Conservation (phyloP, 805 yeast species). For the Ogataea haglerorum region DNA sequence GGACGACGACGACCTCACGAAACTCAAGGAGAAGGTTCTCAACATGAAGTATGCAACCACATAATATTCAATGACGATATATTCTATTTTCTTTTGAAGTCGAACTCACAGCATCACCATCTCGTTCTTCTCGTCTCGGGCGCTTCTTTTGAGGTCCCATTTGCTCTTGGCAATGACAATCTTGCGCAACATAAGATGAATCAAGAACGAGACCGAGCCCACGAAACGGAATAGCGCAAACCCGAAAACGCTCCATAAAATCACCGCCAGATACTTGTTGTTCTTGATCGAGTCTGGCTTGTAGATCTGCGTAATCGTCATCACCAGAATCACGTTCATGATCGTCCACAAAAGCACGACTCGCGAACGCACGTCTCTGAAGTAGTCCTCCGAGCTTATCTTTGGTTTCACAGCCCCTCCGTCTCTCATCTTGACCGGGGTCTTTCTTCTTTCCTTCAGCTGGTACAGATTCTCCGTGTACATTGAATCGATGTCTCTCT, state of each 20-base stretch:
- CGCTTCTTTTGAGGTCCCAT: constrained; percentile 27
- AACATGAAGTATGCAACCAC: constrained; percentile 26
- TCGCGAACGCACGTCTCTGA: constrained; percentile 89
- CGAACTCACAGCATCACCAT: constrained; percentile 16
- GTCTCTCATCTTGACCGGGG: constrained; percentile 48
- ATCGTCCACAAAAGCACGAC: constrained; percentile 96
- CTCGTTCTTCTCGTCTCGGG: constrained; percentile 17
- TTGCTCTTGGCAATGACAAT: constrained; percentile 31
- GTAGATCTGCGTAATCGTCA: constrained; percentile 85
- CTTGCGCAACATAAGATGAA: constrained; percentile 36
- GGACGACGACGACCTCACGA: constrained; percentile 31
- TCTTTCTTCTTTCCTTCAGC: constrained; percentile 65
- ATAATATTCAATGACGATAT: constrained; percentile 3
- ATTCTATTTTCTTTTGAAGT: neutral
- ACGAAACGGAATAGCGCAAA: constrained; percentile 76
- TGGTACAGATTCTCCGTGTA: constrained; percentile 73
- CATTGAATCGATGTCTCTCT: constrained; percentile 74
- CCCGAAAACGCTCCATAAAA: constrained; percentile 89
- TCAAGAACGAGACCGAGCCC: constrained; percentile 74
- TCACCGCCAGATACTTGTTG: constrained; percentile 76
- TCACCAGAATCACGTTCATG: constrained; percentile 71
- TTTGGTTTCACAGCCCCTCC: constrained; percentile 38
- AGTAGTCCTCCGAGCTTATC: constrained; percentile 72
- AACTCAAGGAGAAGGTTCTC: constrained; percentile 29
- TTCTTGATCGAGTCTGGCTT: constrained; percentile 58